phyloP scores from a whole-genome alignment of 176 grass and related monocot species.

The Rhipidocladum racemiflorum region DNA sequence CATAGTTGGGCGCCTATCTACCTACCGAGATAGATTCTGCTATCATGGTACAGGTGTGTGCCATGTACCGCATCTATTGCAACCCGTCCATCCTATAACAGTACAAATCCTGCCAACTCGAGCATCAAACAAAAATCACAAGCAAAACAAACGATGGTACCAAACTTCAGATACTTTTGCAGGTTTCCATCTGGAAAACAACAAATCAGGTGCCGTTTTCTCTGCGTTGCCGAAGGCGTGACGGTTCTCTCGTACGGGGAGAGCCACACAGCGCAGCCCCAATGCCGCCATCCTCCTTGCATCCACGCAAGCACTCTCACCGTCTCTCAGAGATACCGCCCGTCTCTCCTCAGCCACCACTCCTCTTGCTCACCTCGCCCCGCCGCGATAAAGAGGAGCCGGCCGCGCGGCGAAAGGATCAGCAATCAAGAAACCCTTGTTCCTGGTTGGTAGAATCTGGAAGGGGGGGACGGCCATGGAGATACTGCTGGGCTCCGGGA shows the following conservation, averaged over 20 bases:
- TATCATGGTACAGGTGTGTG: no score
- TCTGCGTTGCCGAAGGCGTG: background rate
- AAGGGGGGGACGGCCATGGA: slow-evolving; percentile 22
- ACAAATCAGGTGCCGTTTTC: background rate
- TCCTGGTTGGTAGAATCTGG: background rate
- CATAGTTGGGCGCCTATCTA: no score
- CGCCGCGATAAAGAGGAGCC: background rate
- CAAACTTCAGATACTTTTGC: background rate
- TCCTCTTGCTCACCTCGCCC: background rate
- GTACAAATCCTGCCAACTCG: background rate
- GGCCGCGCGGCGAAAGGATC: slow-evolving; percentile 4
- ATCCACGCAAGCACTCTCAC: slow-evolving; percentile 29
- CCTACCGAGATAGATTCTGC: no score
- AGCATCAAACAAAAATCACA: background rate
- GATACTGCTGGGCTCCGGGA: slow-evolving; percentile 42
- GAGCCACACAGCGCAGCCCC: slow-evolving; percentile 17
- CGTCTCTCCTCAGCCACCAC: slow-evolving; percentile 32
- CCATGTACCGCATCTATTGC: no score
- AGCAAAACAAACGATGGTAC: background rate
- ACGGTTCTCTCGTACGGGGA: background rate
- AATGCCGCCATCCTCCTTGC: background rate
- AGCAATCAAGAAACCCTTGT: background rate
- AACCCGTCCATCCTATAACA: background rate
- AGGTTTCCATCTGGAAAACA: background rate
- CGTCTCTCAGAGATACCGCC: background rate